These are phyloP conservation scores for Boletus vermiculosoides DNA, from an alignment of 768 basidiomycete species.

Conservation along the genomic window DNA sequence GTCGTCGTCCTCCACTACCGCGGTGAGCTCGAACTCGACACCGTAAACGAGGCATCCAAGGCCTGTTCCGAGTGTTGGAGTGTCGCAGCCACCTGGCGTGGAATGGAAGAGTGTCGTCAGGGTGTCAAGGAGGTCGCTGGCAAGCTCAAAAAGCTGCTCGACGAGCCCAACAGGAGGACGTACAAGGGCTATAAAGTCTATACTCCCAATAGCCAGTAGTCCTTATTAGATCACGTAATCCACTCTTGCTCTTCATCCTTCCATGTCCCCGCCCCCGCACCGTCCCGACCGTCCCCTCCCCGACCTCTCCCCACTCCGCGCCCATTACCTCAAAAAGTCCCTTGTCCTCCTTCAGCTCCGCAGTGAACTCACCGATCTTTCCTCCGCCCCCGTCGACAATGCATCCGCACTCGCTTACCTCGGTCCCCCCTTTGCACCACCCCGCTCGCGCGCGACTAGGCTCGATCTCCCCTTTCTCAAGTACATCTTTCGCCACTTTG, in stretches of 20 bases:
- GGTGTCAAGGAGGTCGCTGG: constrained; percentile 58
- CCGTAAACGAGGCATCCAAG: constrained; percentile 58
- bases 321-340: constrained; percentile 98
- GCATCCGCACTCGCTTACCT: constrained; percentile 79
- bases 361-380: constrained; percentile 71
- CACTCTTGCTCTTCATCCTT: neutral
- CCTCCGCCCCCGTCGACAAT: constrained; percentile 38
- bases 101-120: constrained; percentile 62
- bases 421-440: constrained; percentile 81
- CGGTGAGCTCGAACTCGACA: constrained; percentile 72
- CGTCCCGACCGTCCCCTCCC: constrained; percentile 9
- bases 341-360: constrained; percentile 84
- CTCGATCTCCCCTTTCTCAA: constrained; percentile 85
- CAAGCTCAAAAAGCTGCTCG: constrained; percentile 53
- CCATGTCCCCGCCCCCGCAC: constrained; percentile 2
- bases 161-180: constrained; percentile 33
- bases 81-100: constrained; percentile 65
- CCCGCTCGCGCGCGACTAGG: constrained; percentile 52
- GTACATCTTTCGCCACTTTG: constrained; percentile 89
- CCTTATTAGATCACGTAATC: constrained; percentile 14
- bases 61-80: constrained; percentile 83
- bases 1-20: constrained; percentile 66
- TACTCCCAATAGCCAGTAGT: constrained; percentile 24
- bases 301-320: constrained; percentile 64
- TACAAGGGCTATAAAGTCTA: constrained; percentile 35